These are phyloP conservation scores for Neurospora discreta DNA, from an alignment of 495 filamentous ascomycete species.

Conservation along the genomic window DNA sequence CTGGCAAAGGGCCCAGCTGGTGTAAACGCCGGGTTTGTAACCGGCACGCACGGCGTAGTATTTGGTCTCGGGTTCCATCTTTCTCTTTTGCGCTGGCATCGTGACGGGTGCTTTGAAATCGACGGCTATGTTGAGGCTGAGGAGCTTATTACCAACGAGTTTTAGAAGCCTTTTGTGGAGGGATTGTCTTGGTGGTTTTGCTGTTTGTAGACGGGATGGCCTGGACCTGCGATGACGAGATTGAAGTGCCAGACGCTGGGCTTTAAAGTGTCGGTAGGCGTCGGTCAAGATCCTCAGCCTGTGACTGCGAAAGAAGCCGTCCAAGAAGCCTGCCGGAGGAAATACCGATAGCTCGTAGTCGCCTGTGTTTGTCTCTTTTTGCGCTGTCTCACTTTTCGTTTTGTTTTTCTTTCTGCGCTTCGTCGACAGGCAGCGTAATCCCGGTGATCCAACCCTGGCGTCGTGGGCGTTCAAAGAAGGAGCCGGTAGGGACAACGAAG, in stretches of 20 bases:
- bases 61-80: constrained; percentile 31
- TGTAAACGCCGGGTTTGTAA: constrained; percentile 74
- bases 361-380: not conserved
- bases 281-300: not conserved
- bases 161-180: not conserved
- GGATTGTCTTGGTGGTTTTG: not conserved
- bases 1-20: constrained; percentile 70
- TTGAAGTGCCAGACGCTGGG: not conserved
- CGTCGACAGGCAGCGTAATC: not conserved
- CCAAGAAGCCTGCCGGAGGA: not conserved
- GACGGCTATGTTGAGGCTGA: not conserved
- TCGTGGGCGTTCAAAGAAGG: not conserved
- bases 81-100: not conserved
- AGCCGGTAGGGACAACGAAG: not conserved
- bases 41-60: constrained; percentile 83
- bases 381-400: not conserved
- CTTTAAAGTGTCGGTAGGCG: not conserved
- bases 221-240: not conserved
- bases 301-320: not conserved
- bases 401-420: not conserved
- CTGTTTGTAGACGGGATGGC: not conserved
- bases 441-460: not conserved
- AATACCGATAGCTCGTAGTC: not conserved
- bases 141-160: not conserved
- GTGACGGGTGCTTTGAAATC: not conserved